Conservation (phyloP, 352 stramenopile species). For the Phytophthora sansomeana region DNA sequence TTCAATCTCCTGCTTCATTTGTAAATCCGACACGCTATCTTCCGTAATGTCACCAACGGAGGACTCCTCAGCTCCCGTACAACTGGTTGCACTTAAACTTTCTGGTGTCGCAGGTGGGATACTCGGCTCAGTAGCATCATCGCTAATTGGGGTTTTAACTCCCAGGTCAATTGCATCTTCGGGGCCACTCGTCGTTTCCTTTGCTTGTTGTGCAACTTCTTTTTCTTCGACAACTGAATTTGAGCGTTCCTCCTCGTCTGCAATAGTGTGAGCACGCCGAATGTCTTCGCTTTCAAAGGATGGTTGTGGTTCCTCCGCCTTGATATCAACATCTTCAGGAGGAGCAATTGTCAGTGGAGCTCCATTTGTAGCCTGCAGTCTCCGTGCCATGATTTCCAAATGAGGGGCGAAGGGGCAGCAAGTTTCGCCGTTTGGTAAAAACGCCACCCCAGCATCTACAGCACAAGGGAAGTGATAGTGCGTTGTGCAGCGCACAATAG, state of each 20-base stretch:
- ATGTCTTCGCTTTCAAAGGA: not conserved
- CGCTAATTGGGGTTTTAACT: constrained; percentile 8
- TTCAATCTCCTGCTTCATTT: constrained; percentile 5
- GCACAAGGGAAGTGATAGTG: constrained; percentile 96
- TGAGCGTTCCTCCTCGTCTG: constrained; percentile 11
- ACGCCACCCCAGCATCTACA: constrained; percentile 74
- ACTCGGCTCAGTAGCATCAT: constrained; percentile 1
- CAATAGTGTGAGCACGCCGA: not conserved
- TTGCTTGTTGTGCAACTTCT: constrained; percentile 4
- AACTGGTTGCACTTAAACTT: not conserved
- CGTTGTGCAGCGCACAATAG: constrained; percentile 80
- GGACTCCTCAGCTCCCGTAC: not conserved
- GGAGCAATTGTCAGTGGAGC: not conserved
- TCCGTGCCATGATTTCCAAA: constrained; percentile 57
- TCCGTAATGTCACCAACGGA: constrained; percentile 14
- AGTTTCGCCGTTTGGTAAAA: constrained; percentile 74
- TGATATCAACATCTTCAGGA: constrained; percentile 5
- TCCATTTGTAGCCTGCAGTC: constrained; percentile 24
- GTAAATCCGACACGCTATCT: not conserved
- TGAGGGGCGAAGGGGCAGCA: constrained; percentile 67
- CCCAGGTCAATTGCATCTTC: constrained; percentile 1
- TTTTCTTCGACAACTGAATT: constrained; percentile 5
- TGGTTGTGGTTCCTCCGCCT: not conserved
- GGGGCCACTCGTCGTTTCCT: not conserved
- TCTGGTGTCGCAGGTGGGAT: constrained; percentile 8